Conservation (phyloP, 2,329 filamentous ascomycete species). For the Fonsecaea monophora region DNA sequence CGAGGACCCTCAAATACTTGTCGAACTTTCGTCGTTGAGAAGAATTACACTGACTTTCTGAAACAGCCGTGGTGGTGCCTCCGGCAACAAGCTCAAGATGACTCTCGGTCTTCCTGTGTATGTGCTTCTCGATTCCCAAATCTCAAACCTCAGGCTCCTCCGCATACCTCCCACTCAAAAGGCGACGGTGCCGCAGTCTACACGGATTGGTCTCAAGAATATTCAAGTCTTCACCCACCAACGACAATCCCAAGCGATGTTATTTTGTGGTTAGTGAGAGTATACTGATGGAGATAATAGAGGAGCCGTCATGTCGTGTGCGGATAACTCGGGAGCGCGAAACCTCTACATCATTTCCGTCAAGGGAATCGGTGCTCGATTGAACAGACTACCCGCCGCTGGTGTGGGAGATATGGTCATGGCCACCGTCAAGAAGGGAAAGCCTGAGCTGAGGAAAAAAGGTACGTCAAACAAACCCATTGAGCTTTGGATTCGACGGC, state of each 20-base stretch:
- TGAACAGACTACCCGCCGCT: conserved; percentile 95
- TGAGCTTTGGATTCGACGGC: not conserved
- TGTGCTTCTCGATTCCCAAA: conserved; percentile 54
- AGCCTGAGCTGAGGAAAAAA: conserved; percentile 99
- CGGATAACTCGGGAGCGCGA: conserved; percentile 97
- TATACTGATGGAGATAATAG: conserved; percentile 57
- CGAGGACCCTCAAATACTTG: not conserved
- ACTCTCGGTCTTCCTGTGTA: conserved; percentile 99
- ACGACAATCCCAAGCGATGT: not conserved
- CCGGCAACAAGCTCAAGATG: conserved; percentile 99
- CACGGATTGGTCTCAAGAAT: not conserved
- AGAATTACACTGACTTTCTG: conserved; percentile 13
- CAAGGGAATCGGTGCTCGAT: conserved; percentile 95
- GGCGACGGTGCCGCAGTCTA: conserved; percentile 9
- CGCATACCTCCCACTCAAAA: not conserved
- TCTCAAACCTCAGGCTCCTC: not conserved
- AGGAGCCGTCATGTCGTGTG: conserved; percentile 99
- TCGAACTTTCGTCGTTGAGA: not conserved
- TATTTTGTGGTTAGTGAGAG: not conserved
- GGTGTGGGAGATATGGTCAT: conserved; percentile 99
- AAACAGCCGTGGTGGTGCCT: conserved; percentile 77
- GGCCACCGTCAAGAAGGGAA: conserved; percentile 99
- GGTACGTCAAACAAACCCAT: conserved; percentile 29
- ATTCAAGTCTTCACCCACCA: not conserved
- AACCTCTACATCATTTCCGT: conserved; percentile 99